phyloP scores from a whole-genome alignment of 2,329 filamentous ascomycete species.

The Nannizziopsis barbatae region DNA sequence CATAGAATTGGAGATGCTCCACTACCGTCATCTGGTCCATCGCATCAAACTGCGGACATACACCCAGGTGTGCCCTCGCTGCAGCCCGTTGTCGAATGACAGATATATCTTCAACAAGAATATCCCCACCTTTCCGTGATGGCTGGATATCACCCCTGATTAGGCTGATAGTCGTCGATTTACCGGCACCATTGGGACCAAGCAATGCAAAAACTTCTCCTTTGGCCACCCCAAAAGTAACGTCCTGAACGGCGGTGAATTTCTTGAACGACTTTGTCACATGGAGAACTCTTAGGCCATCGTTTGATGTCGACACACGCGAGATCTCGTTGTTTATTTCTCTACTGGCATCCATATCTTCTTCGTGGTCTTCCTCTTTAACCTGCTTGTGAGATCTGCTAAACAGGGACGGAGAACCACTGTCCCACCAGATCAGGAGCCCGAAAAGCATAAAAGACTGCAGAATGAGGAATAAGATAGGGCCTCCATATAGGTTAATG shows the following conservation, averaged over 20 bases:
- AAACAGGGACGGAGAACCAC: conserved; percentile 50
- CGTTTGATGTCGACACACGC: conserved; percentile 49
- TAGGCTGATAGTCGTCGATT: conserved; percentile 77
- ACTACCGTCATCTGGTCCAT: conserved; percentile 83
- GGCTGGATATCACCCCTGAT: conserved; percentile 82
- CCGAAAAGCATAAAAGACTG: conserved; percentile 62
- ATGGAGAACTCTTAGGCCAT: conserved; percentile 68
- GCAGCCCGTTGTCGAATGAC: conserved; percentile 60
- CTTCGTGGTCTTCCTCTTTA: conserved; percentile 35
- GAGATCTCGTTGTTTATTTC: conserved; percentile 56
- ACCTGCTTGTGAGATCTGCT: conserved; percentile 39
- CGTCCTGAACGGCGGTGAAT: conserved; percentile 73
- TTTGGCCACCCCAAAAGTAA: conserved; percentile 68
- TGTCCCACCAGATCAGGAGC: conserved; percentile 68
- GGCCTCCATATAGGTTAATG: conserved; percentile 66
- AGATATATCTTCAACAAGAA: conserved; percentile 67
- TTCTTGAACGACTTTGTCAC: conserved; percentile 68
- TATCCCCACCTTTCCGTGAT: conserved; percentile 58
- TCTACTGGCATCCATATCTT: conserved; percentile 35
- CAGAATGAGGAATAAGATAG: conserved; percentile 68
- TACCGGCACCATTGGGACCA: conserved; percentile 84
- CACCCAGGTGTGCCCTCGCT: conserved; percentile 69
- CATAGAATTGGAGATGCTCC: conserved; percentile 83
- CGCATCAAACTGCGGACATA: conserved; percentile 80
- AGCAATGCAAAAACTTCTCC: conserved; percentile 82